These are phyloP conservation scores for Solanum etuberosum DNA, from an alignment of 257 asterid genomes.

Conservation along the genomic window DNA sequence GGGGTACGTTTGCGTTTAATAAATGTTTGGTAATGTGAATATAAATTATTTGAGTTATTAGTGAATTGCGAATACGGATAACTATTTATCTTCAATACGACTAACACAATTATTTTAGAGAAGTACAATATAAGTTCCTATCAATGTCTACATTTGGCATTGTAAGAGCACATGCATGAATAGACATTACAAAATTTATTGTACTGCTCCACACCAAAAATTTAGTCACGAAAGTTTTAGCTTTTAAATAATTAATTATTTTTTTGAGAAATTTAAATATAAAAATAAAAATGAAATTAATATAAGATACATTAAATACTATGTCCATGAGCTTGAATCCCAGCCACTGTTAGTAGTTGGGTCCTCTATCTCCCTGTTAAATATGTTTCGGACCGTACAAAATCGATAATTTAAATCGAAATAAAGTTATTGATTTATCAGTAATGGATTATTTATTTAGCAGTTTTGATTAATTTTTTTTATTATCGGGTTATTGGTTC, in stretches of 20 bases:
- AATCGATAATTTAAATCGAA: no score
- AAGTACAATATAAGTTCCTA: neutral
- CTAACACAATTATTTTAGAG: neutral
- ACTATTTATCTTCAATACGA: neutral
- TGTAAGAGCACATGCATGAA: neutral
- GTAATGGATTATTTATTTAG: no score
- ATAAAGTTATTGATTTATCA: no score
- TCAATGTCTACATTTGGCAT: neutral
- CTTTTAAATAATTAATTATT: neutral
- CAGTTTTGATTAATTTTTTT: no score
- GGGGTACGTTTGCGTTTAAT: no score
- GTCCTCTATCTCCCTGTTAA: neutral
- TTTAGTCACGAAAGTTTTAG: neutral
- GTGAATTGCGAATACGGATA: neutral
- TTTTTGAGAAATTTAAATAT: neutral
- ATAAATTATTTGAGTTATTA: neutral
- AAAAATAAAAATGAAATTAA: neutral
- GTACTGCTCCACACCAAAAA: neutral
- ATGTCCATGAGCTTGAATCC: neutral
- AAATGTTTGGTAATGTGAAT: no score
- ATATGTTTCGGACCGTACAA: neutral
- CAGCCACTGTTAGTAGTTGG: neutral
- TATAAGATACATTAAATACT: neutral
- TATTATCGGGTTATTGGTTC: no score
- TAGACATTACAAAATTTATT: neutral